These are phyloP conservation scores for Cymbidium sinense DNA, from an alignment of 106 monocot genomes.

Conservation along the genomic window DNA sequence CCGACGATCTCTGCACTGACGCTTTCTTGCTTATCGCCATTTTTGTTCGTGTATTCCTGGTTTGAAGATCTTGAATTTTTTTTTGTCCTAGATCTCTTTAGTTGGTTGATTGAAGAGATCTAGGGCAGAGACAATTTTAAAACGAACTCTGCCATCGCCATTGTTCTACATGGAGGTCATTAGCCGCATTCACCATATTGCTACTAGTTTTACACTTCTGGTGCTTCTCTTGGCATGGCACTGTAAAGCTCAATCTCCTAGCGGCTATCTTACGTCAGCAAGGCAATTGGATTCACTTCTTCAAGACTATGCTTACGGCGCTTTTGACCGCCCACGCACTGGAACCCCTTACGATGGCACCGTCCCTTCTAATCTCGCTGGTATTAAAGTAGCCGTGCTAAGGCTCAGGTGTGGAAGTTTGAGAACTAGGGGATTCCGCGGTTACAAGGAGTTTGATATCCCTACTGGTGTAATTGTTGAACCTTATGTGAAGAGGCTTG, in stretches of 20 bases:
- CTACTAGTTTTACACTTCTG: conserved; percentile 17
- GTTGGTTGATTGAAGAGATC: background rate
- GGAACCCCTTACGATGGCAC: conserved; percentile 41
- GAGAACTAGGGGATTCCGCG: conserved; percentile 34
- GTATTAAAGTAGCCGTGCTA: conserved; percentile 46
- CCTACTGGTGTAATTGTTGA: conserved; percentile 50
- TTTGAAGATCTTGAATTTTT: background rate
- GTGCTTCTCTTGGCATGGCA: conserved; percentile 14
- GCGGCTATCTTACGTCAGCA: conserved; percentile 8
- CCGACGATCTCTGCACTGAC: background rate
- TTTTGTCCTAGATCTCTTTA: conserved; percentile 2
- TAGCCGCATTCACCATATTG: conserved; percentile 3
- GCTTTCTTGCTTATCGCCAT: background rate
- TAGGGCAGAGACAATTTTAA: background rate
- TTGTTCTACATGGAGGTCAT: conserved; percentile 14
- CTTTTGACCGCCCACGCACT: conserved; percentile 58
- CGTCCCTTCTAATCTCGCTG: conserved; percentile 57
- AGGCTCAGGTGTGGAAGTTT: conserved; percentile 78
- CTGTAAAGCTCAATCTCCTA: conserved; percentile 23
- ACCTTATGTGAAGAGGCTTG: conserved; percentile 66
- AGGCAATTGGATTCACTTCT: conserved; percentile 56
- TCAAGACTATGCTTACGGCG: conserved; percentile 70
- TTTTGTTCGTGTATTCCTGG: background rate
- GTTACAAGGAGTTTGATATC: conserved; percentile 61
- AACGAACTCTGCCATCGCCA: background rate